These are phyloP conservation scores for Penicillium bialowiezense DNA, from an alignment of 495 filamentous ascomycete species.

Conservation along the genomic window DNA sequence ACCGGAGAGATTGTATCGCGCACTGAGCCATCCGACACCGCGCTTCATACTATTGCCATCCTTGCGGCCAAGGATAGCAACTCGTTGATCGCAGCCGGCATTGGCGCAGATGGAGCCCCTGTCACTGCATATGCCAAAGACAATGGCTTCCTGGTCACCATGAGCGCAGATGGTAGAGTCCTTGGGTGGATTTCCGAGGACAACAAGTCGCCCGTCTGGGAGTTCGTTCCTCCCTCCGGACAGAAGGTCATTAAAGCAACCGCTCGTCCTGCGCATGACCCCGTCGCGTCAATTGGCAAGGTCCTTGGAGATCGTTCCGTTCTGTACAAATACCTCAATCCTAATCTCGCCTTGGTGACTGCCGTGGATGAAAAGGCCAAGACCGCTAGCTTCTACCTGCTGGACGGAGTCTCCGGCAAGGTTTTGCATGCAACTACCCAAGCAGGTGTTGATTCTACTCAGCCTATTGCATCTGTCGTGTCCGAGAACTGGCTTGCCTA, in stretches of 20 bases:
- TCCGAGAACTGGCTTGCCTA: conserved; percentile 97
- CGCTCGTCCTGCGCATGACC: conserved; percentile 71
- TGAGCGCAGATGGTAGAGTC: conserved; percentile 55
- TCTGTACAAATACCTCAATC: conserved; percentile 94
- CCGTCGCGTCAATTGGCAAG: conserved; percentile 90
- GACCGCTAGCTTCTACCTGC: conserved; percentile 68
- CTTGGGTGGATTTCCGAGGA: conserved; percentile 54
- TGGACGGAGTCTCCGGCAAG: conserved; percentile 83
- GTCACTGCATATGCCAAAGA: conserved; percentile 22
- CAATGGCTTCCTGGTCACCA: conserved; percentile 54
- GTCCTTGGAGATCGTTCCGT: conserved; percentile 89
- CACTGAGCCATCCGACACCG: conserved; percentile 20
- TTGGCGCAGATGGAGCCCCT: conserved; percentile 35
- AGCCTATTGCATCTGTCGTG: conserved; percentile 71
- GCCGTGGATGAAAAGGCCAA: conserved; percentile 53
- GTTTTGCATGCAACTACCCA: conserved; percentile 70
- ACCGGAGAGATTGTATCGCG: conserved; percentile 54
- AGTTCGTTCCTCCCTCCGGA: conserved; percentile 63
- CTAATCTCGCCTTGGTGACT: conserved; percentile 78
- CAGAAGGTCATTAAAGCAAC: conserved; percentile 67
- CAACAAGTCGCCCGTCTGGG: conserved; percentile 62
- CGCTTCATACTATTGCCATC: conserved; percentile 33
- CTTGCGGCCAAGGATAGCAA: conserved; percentile 18
- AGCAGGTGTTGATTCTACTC: conserved; percentile 67
- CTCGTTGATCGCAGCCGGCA: conserved; percentile 21